Evolutionary conservation across 108 stramenopile genomes (phyloP), one percentile per base, ranked within the genome.

Genomic region (Nannochloropsis gaditana): DNA sequence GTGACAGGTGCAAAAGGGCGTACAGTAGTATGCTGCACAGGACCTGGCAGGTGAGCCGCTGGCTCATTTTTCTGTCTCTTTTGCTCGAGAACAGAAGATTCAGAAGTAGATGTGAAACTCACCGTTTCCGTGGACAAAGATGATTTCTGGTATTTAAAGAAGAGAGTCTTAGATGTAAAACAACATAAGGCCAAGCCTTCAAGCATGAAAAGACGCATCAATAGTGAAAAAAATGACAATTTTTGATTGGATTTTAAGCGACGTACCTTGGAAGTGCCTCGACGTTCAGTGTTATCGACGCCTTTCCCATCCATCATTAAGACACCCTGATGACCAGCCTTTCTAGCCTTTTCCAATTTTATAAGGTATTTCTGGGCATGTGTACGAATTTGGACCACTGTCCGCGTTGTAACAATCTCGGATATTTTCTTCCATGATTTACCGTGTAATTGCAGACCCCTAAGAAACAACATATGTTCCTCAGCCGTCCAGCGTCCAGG

Each of bases 401-500:
- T 83, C 5, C 87, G 80, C 11, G 87, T 88, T 50, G 83, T 86
- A 9, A 86, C 83, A 11, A 86, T 41, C 15, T 84, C 83, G n/a
- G 86, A 79, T 31, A 86, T 86, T 17, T 83, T 31, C 82, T 86
- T 73, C 59, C 59, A 73, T 4, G 59, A 73, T n/a, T 73, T 73
- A n/a, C 59, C 59, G 59, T 73, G 8, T n/a, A 83, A 21, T 45
- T 80, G 19, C n/a, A 90, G 83, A 42, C 89, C 89, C 79, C 84
- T 21, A 21, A 90, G 81, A 86, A 90, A 90, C 41, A 83, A 84
- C 11, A 45, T 79, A 45, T 90, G 89, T 81, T 90, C 89, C 42
- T 87, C 87, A n/a, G 43, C 43, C 9, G 89, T 87, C 89, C 89
- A 90, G 15, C 89, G 81, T 17, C 89, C 89, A 5, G 59, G 59